Percentiles rank a stretch among this genome's conserved stretches.
Conservation (phyloP, 768 basidiomycete species). For the Plicaturopsis crispa region DNA sequence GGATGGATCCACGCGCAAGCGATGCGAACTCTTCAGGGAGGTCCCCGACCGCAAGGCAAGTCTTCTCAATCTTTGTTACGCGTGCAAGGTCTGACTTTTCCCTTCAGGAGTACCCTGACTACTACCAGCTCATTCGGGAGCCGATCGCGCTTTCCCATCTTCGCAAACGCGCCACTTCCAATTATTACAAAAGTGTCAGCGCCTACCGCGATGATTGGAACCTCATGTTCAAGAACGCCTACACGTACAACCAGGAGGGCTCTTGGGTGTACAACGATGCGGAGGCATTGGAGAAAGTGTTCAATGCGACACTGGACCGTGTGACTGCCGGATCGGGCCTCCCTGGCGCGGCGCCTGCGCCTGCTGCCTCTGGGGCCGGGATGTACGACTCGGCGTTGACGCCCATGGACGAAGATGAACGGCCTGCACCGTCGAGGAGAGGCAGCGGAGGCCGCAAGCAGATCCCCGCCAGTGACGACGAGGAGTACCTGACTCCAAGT, state of each 20-base stretch:
- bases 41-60: conserved; percentile 72
- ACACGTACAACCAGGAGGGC: conserved; percentile 90
- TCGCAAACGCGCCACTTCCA: conserved; percentile 62
- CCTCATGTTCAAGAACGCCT: conserved; percentile 91
- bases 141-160: conserved; percentile 88
- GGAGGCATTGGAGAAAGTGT: conserved; percentile 89
- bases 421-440: conserved; percentile 44
- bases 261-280: conserved; percentile 95
- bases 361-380: conserved; percentile 36
- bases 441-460: conserved; percentile 61
- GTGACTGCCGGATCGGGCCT: conserved; percentile 61
- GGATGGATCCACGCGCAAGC: conserved; percentile 67
- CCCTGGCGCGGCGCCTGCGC: conserved; percentile 56
- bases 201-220: conserved; percentile 75
- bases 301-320: conserved; percentile 63
- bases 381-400: conserved; percentile 64
- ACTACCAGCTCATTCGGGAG: conserved; percentile 79
- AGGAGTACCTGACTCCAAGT: conserved; percentile 56
- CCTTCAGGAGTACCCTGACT: conserved; percentile 79
- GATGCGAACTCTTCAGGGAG: conserved; percentile 83
- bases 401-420: conserved; percentile 78
- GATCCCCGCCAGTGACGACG: conserved; percentile 60
- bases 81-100: conserved; percentile 9
- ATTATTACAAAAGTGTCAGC: conserved; percentile 67
- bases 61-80: conserved; percentile 4